These are phyloP conservation scores for Parascedosporium putredinis DNA, from an alignment of 2,329 filamentous ascomycete genomes.

Conservation along the genomic window DNA sequence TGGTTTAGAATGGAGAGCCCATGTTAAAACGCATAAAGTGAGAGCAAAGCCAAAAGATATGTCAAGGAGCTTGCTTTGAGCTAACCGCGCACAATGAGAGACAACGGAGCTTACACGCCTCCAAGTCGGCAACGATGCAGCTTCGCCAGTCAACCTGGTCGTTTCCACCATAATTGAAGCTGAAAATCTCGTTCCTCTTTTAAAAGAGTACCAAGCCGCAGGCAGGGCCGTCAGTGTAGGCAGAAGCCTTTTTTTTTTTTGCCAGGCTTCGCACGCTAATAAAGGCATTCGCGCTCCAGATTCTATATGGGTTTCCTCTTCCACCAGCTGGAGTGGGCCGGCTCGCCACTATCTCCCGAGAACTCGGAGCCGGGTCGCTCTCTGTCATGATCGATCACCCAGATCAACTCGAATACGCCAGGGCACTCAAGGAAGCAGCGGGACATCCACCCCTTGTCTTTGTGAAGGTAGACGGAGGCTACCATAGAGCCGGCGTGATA, in stretches of 20 bases:
- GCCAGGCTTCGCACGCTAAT: no score
- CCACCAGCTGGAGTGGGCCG: conserved; percentile 49
- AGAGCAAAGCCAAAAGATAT: no score
- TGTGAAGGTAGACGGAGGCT: conserved; percentile 67
- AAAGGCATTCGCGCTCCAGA: no score
- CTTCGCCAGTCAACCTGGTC: conserved; percentile 47
- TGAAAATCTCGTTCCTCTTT: conserved; percentile 51
- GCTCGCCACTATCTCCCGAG: conserved; percentile 43
- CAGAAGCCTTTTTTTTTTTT: no score
- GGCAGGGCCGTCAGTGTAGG: conserved; percentile 50
- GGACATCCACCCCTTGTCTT: conserved; percentile 46
- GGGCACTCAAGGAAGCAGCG: conserved; percentile 30
- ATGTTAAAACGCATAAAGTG: conserved; percentile 80
- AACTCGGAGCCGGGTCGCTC: conserved; percentile 46
- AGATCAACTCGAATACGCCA: conserved; percentile 41
- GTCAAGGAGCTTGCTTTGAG: no score
- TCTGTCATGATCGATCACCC: conserved; percentile 61
- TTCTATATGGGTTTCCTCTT: conserved; percentile 65
- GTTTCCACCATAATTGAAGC: conserved; percentile 67
- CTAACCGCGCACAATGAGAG: conserved; percentile 33
- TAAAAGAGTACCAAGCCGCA: conserved; percentile 44
- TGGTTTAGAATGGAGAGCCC: conserved; percentile 58
- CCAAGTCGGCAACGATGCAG: conserved; percentile 52
- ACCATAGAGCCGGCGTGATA: conserved; percentile 57
- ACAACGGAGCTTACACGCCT: conserved; percentile 55